Evolutionary conservation across 163 green algal species (phyloP), one percentile per base, ranked within the genome.

Genomic region (Scenedesmus sp.): DNA sequence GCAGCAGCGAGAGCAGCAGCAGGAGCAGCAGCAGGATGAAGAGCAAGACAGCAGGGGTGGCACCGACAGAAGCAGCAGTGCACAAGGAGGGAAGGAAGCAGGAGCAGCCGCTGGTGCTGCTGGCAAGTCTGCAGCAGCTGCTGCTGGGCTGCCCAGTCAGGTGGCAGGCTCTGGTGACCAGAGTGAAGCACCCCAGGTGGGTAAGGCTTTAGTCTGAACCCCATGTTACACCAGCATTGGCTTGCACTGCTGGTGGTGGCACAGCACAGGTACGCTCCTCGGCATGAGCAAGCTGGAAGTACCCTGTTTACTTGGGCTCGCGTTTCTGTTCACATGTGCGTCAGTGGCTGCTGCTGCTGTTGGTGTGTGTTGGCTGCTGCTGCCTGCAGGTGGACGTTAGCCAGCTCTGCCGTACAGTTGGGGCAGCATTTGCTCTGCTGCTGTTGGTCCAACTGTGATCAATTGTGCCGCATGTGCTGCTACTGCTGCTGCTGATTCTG

Each of bases 131-230:
- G 87, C 73, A 23, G 87, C 54, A 10, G n/a, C 60, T 73, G 16
- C 66, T 57, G 86, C 74, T n/a, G 87, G 87, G 23, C 73, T 91
- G 87, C 87, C 87, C 2, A 46, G 62, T 70, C 87, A 91, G n/a
- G 77, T 46, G 34, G 70, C n/a, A 6, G 34, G 34, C 34, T 46
- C 34, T 1, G 73, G 60, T 5, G 26, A 9, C 8, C 70, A 60
- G 64, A 5, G 66, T 12, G 23, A 57, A 66, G 46, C 66, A 0
- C 84, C 86, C 15, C 70, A 85, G 73, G 87, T 85, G 66, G 6
- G 67, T 10, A 1, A 52, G 67, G 23, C 46, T 15, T 3, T 73
- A 59, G 77, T n/a, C 26, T 54, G 34, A 4, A 20, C 13, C 26
- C 7, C 79, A 18, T 15, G 66, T 70, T 16, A 18, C 62, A 70